Evolutionary conservation across 2,329 filamentous ascomycete species (phyloP).

Genomic region (Aspergillus sp.): DNA sequence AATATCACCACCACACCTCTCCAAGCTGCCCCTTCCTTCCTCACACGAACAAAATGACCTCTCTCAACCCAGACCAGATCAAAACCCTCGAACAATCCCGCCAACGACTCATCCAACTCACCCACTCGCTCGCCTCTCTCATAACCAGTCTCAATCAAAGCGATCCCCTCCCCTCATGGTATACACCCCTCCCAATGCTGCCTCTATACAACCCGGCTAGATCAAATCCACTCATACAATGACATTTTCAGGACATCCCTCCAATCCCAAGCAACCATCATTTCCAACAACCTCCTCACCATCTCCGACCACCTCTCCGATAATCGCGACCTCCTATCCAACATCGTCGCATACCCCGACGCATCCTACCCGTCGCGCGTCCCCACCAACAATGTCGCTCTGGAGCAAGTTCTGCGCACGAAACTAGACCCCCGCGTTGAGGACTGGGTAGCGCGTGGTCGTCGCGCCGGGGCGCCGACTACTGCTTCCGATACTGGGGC

Average conservation of each 20-base stretch:
- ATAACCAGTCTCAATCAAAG: conserved; percentile 61
- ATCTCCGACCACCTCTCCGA: conserved; percentile 66
- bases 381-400: conserved; percentile 62
- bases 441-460: conserved; percentile 68
- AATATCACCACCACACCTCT: not conserved
- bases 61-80: conserved; percentile 45
- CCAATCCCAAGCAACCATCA: conserved; percentile 70
- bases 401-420: conserved; percentile 74
- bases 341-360: conserved; percentile 72
- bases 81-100: conserved; percentile 72
- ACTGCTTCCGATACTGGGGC: not conserved
- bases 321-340: conserved; percentile 67
- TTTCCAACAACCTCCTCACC: conserved; percentile 68
- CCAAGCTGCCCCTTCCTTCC: not conserved
- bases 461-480: conserved; percentile 26
- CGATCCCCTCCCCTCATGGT: conserved; percentile 70
- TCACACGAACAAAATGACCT: conserved; percentile 34
- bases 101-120: conserved; percentile 67
- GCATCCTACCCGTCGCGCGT: conserved; percentile 72
- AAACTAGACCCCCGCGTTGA: conserved; percentile 79
- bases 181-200: conserved; percentile 25
- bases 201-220: not conserved
- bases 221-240: not conserved
- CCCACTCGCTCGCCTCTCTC: conserved; percentile 67
- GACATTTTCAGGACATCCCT: conserved; percentile 61